Evolutionary conservation across 2,329 filamentous ascomycete genomes (phyloP), one percentile per base, ranked within the genome.

Genomic region (Scorias spongiosa): DNA sequence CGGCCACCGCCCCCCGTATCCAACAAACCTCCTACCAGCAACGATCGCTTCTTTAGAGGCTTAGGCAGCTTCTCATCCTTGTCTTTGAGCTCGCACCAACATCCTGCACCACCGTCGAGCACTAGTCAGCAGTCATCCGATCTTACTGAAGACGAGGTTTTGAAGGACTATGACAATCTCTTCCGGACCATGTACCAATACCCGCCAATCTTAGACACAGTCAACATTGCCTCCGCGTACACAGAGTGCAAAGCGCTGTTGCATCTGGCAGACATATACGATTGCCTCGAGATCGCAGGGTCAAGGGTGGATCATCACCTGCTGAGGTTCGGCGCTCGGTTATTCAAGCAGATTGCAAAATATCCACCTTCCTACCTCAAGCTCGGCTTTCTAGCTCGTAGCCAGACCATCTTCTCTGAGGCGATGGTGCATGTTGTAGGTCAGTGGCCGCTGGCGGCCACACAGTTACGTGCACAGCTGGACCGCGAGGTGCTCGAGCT

Each of bases 171-270:
- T 63, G 87, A 94, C 61, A 95, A 95, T 61, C 73, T 96, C 17
- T 93, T 96, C 61, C 84, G 88, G 54, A 82, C 91, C 49, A 94
- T 95, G 69, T 96, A 96, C 71, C 94, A 95, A 62, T 84, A 93
- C 60, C 69, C 86, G 0, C 89, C 89, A 0, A 59, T 78, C 0
- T 74, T 96, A 29, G 88, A 94, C 63, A 75, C 76, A 20, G 73
- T 91, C 61, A 93, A 91, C 61, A 93, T 96, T 50, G 86, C 87
- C 43, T 82, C 87, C 48, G 87, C 88, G 18, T 95, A 95, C 58
- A 80, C 91, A 38, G 86, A 95, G 63, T 94, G 86, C 73, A 94
- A 95, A 64, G 82, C 84, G 10, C 75, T 96, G 2, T 74, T 96
- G 36, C 77, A 78, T 10, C 72, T 95, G 14, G 89, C 87, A n/a